Base-by-base conservation (phyloP, 2,329 filamentous ascomycete genomes). In the Lasiodiplodia theobromae region DNA sequence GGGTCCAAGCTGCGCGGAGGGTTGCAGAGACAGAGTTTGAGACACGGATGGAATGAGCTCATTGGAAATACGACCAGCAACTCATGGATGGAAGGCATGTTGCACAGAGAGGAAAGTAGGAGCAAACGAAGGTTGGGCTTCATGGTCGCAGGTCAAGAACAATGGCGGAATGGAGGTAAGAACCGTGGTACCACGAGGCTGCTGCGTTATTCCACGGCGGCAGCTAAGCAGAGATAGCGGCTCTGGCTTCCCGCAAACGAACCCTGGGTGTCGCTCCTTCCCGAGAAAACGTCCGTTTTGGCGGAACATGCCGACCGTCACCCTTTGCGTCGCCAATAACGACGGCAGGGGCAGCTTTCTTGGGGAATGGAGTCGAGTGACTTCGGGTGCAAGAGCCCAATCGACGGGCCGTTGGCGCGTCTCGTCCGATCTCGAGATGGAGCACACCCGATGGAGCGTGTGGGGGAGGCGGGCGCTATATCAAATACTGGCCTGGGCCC, bases 41-140 rank as follows among this genome's bases (percentile, higher is more conserved):
- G 47, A 51, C 60, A 38, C 52, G 60, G 60, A 64, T 64, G 60
- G 60, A 64, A 53, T 64, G 47, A 14, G 47, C 21, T 25, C n/a
- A 38, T 38, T 31, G 28, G 16, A 52, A 64, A 52, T 49, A 64
- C 57, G 40, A 14, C 38, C 57, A 49, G 25, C 51, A 16, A 18
- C 28, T 12, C 60, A 52, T 52, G 37, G 10, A 21, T 11, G 60
- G 60, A 64, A 64, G 60, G 60, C 60, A 52, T 64, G 60, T 64
- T 64, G 60, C 60, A 64, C 28, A 40, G 28, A 63, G 28, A 34
- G 16, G 56, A n/a, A 49, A 51, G 58, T 49, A 49, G 58, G 25
- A 34, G 18, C 23, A 60, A 7, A 60, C 23, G 58, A 18, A 2
- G 25, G 58, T 21, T 23, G 40, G 16, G 25, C 23, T 51, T 34